phyloP scores from a whole-genome alignment of 2,329 filamentous ascomycete species.

The Scorias spongiosa region DNA sequence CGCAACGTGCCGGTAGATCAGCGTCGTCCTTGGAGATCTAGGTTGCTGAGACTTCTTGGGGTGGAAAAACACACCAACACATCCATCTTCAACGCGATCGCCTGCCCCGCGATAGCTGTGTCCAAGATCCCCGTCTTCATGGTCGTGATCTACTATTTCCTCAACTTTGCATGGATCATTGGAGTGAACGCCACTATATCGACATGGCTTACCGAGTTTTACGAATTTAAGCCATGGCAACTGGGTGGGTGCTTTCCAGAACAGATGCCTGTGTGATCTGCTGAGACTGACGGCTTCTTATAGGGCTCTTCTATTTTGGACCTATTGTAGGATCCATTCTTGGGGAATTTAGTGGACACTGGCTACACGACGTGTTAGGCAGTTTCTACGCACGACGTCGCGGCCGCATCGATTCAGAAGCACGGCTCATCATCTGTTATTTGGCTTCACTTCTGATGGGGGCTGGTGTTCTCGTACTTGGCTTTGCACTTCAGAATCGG shows the following conservation, averaged over 20 bases:
- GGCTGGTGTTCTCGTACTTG: constrained; percentile 36
- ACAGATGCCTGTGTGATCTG: no score
- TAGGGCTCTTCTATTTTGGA: constrained; percentile 44
- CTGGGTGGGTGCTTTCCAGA: background rate
- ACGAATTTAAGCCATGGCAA: constrained; percentile 20
- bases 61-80: constrained; percentile 20
- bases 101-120: constrained; percentile 23
- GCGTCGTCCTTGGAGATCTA: constrained; percentile 19
- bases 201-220: constrained; percentile 23
- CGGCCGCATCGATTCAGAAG: constrained; percentile 40
- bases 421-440: constrained; percentile 35
- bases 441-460: constrained; percentile 35
- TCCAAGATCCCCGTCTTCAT: constrained; percentile 25
- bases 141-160: constrained; percentile 23
- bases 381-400: constrained; percentile 30
- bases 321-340: constrained; percentile 39
- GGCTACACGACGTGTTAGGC: constrained; percentile 38
- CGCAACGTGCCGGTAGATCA: constrained; percentile 19
- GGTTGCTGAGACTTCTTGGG: constrained; percentile 20
- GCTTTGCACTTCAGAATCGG: constrained; percentile 31
- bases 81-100: constrained; percentile 20
- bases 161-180: constrained; percentile 17
- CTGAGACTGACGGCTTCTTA: constrained; percentile 6
- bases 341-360: constrained; percentile 40
- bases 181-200: constrained; percentile 12